Conservation (phyloP, 2,329 filamentous ascomycete genomes). For the Fusarium burgessii region DNA sequence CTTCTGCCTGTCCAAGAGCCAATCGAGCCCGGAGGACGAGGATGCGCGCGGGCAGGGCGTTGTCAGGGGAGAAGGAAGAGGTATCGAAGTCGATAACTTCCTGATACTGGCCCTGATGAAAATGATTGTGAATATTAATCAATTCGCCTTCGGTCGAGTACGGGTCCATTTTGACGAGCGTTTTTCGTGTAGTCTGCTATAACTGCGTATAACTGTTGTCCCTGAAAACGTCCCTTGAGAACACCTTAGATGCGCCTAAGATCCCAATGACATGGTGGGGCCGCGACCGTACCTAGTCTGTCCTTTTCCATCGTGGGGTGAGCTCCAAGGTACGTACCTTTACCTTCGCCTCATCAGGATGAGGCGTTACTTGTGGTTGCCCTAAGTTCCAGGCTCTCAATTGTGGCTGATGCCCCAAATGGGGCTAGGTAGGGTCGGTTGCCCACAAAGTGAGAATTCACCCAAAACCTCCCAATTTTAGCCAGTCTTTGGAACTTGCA, state of each 20-base stretch:
- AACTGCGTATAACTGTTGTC: constrained; percentile 27
- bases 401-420: constrained; percentile 49
- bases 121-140: constrained; percentile 77
- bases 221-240: constrained; percentile 44
- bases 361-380: constrained; percentile 41
- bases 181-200: constrained; percentile 23
- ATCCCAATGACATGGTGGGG: constrained; percentile 46
- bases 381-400: constrained; percentile 41
- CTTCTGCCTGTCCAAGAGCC: constrained; percentile 80
- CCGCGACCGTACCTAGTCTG: constrained; percentile 36
- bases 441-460: constrained; percentile 61
- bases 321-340: constrained; percentile 36
- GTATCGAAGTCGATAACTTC: constrained; percentile 88
- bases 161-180: constrained; percentile 69
- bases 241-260: constrained; percentile 48
- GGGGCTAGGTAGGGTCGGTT: constrained; percentile 44
- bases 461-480: constrained; percentile 58
- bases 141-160: constrained; percentile 79
- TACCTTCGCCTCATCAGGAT: constrained; percentile 37
- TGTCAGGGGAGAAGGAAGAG: constrained; percentile 80
- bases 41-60: constrained; percentile 79
- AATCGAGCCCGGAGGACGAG: constrained; percentile 86
- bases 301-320: constrained; percentile 43
- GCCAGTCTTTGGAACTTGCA: constrained; percentile 53
- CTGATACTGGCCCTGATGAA: constrained; percentile 86